Conservation (phyloP, 345 rosid species). For the Citrus australasica region DNA sequence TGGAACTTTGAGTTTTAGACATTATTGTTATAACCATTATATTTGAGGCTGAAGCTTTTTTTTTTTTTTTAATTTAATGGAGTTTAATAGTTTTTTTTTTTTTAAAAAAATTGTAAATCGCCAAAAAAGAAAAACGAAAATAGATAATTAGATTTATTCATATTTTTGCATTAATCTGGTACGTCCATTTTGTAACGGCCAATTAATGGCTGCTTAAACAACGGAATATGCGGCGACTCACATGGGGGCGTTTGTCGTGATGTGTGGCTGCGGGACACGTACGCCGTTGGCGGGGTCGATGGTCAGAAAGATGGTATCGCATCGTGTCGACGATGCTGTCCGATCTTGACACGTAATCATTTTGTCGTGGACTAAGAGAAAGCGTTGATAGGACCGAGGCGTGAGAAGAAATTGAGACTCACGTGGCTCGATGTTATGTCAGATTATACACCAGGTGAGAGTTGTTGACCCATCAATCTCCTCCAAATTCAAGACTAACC, state of each 20-base stretch:
- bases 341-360: not conserved
- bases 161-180: not conserved
- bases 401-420: not conserved
- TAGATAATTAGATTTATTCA: not conserved
- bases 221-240: slow-evolving; percentile 22
- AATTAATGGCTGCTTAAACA: not conserved
- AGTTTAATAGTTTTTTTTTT: too few relatives aligned
- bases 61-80: too few relatives aligned
- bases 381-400: not conserved
- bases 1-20: too few relatives aligned
- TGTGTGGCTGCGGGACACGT: not conserved
- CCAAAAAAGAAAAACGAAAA: not conserved
- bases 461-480: slow-evolving; percentile 8
- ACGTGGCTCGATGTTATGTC: slow-evolving; percentile 1
- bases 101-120: not conserved
- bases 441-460: not conserved
- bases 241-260: slow-evolving; percentile 25
- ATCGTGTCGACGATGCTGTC: not conserved
- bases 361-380: not conserved
- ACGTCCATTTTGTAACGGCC: not conserved
- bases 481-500: not conserved
- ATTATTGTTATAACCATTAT: too few relatives aligned
- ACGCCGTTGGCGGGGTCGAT: not conserved
- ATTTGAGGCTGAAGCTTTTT: too few relatives aligned
- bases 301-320: not conserved